Percentiles rank a stretch among this genome's conserved stretches.
phyloP scores from a whole-genome alignment of 169 alveolate genomes.

The Plasmodium malariae region DNA sequence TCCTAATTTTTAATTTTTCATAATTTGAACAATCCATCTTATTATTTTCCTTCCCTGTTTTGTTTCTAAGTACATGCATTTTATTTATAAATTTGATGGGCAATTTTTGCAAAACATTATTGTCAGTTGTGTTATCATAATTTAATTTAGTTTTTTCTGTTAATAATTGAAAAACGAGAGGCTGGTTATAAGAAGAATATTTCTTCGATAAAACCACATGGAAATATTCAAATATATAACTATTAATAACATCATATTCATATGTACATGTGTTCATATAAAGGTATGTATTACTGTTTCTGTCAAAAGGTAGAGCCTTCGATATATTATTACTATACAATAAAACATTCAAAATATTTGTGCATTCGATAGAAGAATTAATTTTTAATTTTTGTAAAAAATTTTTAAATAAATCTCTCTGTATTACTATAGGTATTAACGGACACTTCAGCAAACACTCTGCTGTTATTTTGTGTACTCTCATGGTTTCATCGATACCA shows the following conservation, averaged over 20 bases:
- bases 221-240: constrained; percentile 59
- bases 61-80: constrained; percentile 2
- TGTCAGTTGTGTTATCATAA: neutral
- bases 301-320: neutral
- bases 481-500: neutral
- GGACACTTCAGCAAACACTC: constrained; percentile 41
- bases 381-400: constrained; percentile 45
- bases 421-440: constrained; percentile 69
- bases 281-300: constrained; percentile 2
- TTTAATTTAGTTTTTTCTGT: neutral
- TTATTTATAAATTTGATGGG: constrained; percentile 15
- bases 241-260: constrained; percentile 50
- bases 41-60: neutral
- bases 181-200: constrained; percentile 20
- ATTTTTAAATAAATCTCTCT: constrained; percentile 64
- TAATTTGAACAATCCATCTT: neutral
- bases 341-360: constrained; percentile 27
- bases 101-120: constrained; percentile 8
- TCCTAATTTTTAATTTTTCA: neutral
- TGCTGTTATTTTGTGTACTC: constrained; percentile 38
- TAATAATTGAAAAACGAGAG: constrained; percentile 22
- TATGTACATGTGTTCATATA: constrained; percentile 39
- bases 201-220: constrained; percentile 27
- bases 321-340: constrained; percentile 3
- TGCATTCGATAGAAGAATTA: constrained; percentile 37